phyloP scores from a whole-genome alignment of 2,329 filamentous ascomycete species.

The Hortaea werneckii region DNA sequence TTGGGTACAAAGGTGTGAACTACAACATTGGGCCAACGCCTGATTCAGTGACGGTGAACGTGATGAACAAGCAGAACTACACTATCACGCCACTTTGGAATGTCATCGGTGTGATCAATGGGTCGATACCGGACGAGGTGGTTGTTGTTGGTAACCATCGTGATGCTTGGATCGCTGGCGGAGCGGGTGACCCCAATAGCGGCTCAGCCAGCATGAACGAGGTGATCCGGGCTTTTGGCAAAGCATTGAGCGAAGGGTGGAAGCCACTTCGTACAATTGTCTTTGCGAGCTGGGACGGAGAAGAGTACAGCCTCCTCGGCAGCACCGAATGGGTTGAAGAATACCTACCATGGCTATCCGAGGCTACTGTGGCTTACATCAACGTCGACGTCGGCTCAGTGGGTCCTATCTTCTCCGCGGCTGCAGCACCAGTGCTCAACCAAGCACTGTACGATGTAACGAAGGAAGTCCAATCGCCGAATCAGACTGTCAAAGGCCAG shows the following conservation, averaged over 20 bases:
- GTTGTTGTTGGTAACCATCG: conserved; percentile 86
- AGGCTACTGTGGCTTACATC: conserved; percentile 67
- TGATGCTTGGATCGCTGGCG: conserved; percentile 83
- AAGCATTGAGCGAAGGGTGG: conserved; percentile 64
- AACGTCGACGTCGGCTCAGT: conserved; percentile 71
- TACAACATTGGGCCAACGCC: conserved; percentile 83
- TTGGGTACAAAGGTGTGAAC: conserved; percentile 68
- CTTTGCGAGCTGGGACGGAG: conserved; percentile 60
- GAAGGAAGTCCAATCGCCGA: conserved; percentile 50
- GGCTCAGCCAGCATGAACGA: conserved; percentile 73
- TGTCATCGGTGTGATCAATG: conserved; percentile 85
- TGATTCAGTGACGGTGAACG: conserved; percentile 46
- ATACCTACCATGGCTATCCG: conserved; percentile 68
- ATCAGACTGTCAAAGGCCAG: conserved; percentile 60
- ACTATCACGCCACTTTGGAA: conserved; percentile 49
- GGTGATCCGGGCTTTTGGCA: conserved; percentile 63
- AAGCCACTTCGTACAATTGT: conserved; percentile 82
- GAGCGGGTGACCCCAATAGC: conserved; percentile 72
- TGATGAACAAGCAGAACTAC: conserved; percentile 42
- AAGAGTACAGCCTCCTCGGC: conserved; percentile 76
- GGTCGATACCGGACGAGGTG: conserved; percentile 73
- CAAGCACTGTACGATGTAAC: conserved; percentile 60
- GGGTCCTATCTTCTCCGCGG: conserved; percentile 53
- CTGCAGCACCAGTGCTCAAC: conserved; percentile 67
- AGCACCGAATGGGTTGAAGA: conserved; percentile 93